These are phyloP conservation scores for Pseudogymnoascus sp. DNA, from an alignment of 2,329 filamentous ascomycete species.

Conservation along the genomic window DNA sequence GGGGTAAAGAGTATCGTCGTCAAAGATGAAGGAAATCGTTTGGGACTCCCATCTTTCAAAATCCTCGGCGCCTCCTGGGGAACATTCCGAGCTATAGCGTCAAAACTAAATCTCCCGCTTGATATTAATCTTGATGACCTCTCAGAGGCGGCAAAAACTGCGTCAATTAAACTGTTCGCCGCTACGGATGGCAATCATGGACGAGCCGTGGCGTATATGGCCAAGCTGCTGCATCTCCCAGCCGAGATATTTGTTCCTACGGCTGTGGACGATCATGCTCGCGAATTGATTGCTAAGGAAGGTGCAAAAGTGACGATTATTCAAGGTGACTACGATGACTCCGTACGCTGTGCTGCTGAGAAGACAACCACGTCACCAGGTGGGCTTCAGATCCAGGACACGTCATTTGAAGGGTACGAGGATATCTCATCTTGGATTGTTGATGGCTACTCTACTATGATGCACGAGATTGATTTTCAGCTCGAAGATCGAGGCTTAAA, in stretches of 20 bases:
- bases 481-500: conserved; percentile 39
- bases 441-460: conserved; percentile 65
- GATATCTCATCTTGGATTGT: conserved; percentile 63
- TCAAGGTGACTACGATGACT: conserved; percentile 51
- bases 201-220: conserved; percentile 62
- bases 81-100: conserved; percentile 40
- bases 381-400: conserved; percentile 57
- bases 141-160: conserved; percentile 25
- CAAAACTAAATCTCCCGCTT: conserved; percentile 29
- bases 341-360: not conserved
- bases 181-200: conserved; percentile 74
- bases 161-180: conserved; percentile 43
- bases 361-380: conserved; percentile 12
- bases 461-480: conserved; percentile 55
- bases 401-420: conserved; percentile 48
- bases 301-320: conserved; percentile 50
- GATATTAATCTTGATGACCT: conserved; percentile 34
- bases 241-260: conserved; percentile 55
- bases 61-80: conserved; percentile 74
- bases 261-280: conserved; percentile 46
- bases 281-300: conserved; percentile 48
- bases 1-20: conserved; percentile 50
- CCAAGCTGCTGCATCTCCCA: conserved; percentile 44
- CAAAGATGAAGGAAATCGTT: conserved; percentile 62
- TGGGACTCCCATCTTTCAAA: conserved; percentile 69